These are phyloP conservation scores for Ormosia semicastrata DNA, from an alignment of 306 rosid genomes.

Conservation along the genomic window DNA sequence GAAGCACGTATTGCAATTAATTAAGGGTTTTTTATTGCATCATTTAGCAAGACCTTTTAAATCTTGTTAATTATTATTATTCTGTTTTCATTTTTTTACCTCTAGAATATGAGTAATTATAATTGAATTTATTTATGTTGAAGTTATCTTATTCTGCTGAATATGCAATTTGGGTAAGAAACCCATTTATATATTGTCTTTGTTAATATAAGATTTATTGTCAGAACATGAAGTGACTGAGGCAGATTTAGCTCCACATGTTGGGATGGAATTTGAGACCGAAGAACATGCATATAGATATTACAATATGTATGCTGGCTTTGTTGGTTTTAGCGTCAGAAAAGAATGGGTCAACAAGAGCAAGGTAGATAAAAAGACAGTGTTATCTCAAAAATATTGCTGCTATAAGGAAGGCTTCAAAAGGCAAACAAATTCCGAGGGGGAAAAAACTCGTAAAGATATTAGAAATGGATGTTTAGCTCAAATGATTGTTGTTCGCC, in stretches of 20 bases:
- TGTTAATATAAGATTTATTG: no score
- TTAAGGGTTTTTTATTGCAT: conserved; percentile 18
- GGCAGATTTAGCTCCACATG: not conserved
- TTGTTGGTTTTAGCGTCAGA: not conserved
- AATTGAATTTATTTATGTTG: no score
- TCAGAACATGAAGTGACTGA: not conserved
- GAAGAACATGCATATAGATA: not conserved
- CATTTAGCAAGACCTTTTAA: not conserved
- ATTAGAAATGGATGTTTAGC: not conserved
- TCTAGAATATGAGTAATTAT: no score
- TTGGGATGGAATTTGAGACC: not conserved
- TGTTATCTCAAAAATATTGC: not conserved
- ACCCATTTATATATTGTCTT: no score
- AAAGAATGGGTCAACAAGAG: not conserved
- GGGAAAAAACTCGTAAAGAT: not conserved
- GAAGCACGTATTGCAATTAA: not conserved
- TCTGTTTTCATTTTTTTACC: no score
- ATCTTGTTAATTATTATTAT: no score
- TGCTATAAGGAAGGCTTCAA: not conserved
- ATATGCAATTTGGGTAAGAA: no score
- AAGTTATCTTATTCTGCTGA: no score
- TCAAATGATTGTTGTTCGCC: not conserved
- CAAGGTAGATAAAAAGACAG: not conserved
- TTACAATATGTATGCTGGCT: not conserved
- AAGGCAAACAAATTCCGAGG: not conserved